phyloP scores from a whole-genome alignment of 192 early-diverging fungal genomes.

The Coemansia sp. region DNA sequence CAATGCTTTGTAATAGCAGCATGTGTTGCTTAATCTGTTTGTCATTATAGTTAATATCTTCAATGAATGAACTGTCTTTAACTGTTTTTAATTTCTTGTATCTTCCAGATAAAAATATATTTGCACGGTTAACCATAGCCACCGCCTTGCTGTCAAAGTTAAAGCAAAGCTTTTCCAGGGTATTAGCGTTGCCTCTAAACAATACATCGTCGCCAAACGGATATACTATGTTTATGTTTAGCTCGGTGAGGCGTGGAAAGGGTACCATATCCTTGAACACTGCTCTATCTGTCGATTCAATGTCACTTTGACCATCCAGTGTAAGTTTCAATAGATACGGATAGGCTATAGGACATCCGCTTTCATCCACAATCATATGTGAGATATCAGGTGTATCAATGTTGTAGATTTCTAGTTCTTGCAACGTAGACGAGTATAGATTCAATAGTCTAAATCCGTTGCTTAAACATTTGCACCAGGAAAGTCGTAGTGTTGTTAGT shows the following conservation, averaged over 20 bases:
- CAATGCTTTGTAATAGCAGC: background rate
- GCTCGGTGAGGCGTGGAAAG: background rate
- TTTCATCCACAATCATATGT: background rate
- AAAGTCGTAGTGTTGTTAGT: background rate
- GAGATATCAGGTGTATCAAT: background rate
- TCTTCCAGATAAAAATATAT: background rate
- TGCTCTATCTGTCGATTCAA: background rate
- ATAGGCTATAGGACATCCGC: background rate
- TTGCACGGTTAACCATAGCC: background rate
- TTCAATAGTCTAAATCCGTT: background rate
- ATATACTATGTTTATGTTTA: background rate
- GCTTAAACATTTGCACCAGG: background rate
- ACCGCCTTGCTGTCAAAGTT: background rate
- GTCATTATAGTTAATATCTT: constrained; percentile 1
- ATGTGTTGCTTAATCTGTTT: constrained; percentile 6
- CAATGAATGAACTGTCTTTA: background rate
- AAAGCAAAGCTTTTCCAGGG: constrained; percentile 3
- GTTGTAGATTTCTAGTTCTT: background rate
- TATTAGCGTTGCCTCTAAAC: background rate
- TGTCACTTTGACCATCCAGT: background rate
- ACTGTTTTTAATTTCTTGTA: constrained; percentile 4
- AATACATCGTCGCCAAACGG: constrained; percentile 2
- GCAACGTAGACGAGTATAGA: background rate
- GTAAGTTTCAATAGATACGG: background rate
- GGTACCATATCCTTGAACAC: background rate